Conservation (phyloP, 2,329 filamentous ascomycete genomes). For the Tolypocladium endophyticum region DNA sequence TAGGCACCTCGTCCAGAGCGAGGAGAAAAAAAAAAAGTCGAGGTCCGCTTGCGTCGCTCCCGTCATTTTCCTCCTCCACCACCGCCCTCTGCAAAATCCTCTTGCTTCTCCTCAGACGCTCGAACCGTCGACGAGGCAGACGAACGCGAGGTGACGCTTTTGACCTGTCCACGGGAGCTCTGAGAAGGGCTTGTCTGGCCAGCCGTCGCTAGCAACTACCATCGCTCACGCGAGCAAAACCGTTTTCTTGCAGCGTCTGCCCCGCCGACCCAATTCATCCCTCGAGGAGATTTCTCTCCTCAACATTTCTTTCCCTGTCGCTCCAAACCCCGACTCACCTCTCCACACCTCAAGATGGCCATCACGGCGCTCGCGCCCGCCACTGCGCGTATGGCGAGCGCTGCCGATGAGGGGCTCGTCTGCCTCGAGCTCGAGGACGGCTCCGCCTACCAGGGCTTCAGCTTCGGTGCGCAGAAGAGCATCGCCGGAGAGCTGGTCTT, state of each 20-base stretch:
- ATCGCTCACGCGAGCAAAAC: constrained; percentile 11
- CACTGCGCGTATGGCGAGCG: constrained; percentile 45
- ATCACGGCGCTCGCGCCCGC: constrained; percentile 39
- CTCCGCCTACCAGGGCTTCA: constrained; percentile 83
- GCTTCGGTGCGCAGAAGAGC: constrained; percentile 92
- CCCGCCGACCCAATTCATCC: constrained; percentile 11
- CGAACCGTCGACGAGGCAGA: constrained; percentile 18
- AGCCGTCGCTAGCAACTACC: constrained; percentile 21
- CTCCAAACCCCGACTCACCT: not conserved
- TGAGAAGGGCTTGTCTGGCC: constrained; percentile 27
- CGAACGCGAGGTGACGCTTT: constrained; percentile 25
- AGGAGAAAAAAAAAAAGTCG: not conserved
- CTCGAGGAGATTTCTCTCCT: not conserved
- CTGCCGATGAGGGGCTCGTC: constrained; percentile 52
- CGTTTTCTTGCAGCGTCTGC: constrained; percentile 13
- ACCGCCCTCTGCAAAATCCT: not conserved
- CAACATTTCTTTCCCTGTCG: not conserved
- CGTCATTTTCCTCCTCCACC: not conserved
- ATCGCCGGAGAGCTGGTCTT: constrained; percentile 96
- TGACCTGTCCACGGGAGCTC: constrained; percentile 24
- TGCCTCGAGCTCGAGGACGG: constrained; percentile 91
- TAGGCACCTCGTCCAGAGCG: not conserved
- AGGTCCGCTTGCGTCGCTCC: not conserved
- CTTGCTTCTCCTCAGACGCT: not conserved
- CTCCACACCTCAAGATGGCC: constrained; percentile 17